Base-by-base conservation (phyloP, 441 rosid genomes). In the Cnidoscolus chayamansa region DNA sequence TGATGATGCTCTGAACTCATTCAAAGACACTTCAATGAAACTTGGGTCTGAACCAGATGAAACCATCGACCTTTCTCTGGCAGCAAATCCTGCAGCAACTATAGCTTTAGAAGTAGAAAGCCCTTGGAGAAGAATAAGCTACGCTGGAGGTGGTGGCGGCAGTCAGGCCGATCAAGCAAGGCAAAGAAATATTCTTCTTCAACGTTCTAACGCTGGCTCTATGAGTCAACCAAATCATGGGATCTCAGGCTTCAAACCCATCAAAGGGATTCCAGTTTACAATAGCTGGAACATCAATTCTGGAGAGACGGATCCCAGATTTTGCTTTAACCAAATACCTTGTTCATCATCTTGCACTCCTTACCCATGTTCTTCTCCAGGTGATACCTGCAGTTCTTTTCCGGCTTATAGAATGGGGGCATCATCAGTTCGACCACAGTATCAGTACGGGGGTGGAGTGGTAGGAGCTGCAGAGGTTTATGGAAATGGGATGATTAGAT, bases 251-350 rank as follows among this genome's bases (percentile, higher is more conserved):
- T 70, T 81, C 60, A 83, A 84, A 79, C 91, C 97, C 17, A 87
- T 90, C 54, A 89, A 88, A 70, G 94, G 97, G 64, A 85, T 89
- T 79, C 97, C 97, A 0, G 84, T 90, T 35, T 86, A 90, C 76
- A 90, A 80, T 59, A 86, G 79, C 86, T 85, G 87, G 16, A 67
- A 53, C 51, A 48, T 25, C 1, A 67, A 47, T 43, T 68, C 77
- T 67, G 79, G 72, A 63, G 77, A 76, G 65, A 57, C 70, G 72
- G 77, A 77, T 70, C 80, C 77, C 12, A 73, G 77, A 70, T 68
- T 73, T 64, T 55, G 79, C 78, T 66, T 72, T 53, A 73, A 80
- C 68, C 82, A 73, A 73, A 54, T 78, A 59, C 63, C 80, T 9
- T 83, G 59, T 37, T 72, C 80, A 30, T 76, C 80, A 17, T 72